phyloP scores from a whole-genome alignment of 1,139 yeast genomes.

The Saccharomyces hybrid region DNA sequence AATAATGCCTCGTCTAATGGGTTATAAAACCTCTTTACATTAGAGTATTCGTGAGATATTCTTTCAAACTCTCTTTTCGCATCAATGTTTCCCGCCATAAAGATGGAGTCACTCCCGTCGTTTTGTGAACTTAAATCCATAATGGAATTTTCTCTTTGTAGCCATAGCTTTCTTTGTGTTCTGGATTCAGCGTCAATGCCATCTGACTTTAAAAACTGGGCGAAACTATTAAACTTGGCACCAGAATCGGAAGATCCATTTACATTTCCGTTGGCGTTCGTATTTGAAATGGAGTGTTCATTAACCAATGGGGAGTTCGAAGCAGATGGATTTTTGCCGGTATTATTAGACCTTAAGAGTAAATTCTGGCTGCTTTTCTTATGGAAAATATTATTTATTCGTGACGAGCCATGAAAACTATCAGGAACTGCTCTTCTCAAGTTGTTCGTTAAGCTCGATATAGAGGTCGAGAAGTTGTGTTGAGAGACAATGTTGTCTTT shows the following conservation, averaged over 20 bases:
- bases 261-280: conserved; percentile 1
- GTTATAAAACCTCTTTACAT: conserved; percentile 58
- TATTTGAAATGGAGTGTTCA: background rate
- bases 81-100: conserved; percentile 51
- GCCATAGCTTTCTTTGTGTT: conserved; percentile 77
- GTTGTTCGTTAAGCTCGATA: conserved; percentile 28
- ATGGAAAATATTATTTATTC: conserved; percentile 12
- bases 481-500: background rate
- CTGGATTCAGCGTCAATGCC: conserved; percentile 48
- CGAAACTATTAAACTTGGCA: conserved; percentile 31
- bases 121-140: conserved; percentile 44
- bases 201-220: conserved; percentile 33
- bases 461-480: conserved; percentile 22
- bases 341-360: background rate
- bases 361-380: conserved; percentile 8
- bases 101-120: conserved; percentile 21
- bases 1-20: conserved; percentile 60
- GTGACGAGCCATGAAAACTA: conserved; percentile 11
- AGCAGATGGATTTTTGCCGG: conserved; percentile 7
- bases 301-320: background rate
- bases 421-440: conserved; percentile 19
- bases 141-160: conserved; percentile 68
- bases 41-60: conserved; percentile 63
- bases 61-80: conserved; percentile 70
- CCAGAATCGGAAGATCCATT: conserved; percentile 4